Base-by-base conservation (phyloP, 345 rosid species). In the Turritis glabra region DNA sequence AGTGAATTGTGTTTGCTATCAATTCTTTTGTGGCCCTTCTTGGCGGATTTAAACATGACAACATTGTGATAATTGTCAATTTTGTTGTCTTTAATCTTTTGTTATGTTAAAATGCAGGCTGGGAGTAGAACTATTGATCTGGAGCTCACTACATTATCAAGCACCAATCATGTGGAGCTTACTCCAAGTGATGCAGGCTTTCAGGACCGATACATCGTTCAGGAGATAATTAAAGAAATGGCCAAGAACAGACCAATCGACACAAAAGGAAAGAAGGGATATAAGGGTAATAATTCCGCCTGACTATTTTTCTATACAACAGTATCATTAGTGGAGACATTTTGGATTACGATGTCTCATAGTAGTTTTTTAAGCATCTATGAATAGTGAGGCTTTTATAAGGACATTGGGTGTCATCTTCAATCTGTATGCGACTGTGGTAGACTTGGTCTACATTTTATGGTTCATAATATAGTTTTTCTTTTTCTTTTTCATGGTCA, bases 151-250 rank as follows among this genome's bases (percentile, higher is more conserved):
- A 90, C 88, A 56, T 77, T 95, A 46, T 88, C 99, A 59, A 92
- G 97, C 80, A 82, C 86, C 71, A 83, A 89, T 82, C 99, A 95
- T 56, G 92, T 95, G 70, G 99, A 95, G 65, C 84, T 95, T 82
- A 92, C 83, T 77, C 98, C 99, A 15, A 87, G 98, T 76, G 99
- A 92, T 85, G 98, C 67, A 40, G 99, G 98, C 52, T 95, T 92
- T 81, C 99, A 95, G 85, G 99, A 95, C 83, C 86, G 99, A 71
- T 95, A 92, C 69, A 70, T 95, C 37, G 98, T 95, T 71, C 99
- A 89, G 70, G 99, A 92, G 87, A 84, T 95, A 51, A 95, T 95
- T 22, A 92, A 95, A 76, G 98, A 95, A 74, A 95, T 95, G 97
- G 99, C 98, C 61, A 92, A 84, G 85, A 94, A 89, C 78, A 88